phyloP scores from a whole-genome alignment of 768 basidiomycete genomes.

The Psilocybe cyanescens region DNA sequence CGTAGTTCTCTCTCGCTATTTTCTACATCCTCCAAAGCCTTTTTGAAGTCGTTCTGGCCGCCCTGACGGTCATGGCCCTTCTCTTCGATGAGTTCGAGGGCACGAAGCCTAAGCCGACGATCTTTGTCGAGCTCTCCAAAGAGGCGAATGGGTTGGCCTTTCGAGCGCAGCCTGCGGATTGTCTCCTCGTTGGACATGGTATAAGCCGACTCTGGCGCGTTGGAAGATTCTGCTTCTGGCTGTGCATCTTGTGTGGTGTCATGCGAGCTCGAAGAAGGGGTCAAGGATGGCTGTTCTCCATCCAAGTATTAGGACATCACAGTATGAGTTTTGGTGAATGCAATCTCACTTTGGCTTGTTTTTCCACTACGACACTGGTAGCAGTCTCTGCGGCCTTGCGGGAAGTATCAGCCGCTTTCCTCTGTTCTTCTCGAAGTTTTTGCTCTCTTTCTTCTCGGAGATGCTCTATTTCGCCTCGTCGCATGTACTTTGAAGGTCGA shows the following conservation, averaged over 20 bases:
- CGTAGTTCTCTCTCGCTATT: constrained; percentile 70
- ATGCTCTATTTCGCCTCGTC: constrained; percentile 86
- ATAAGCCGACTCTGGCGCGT: constrained; percentile 59
- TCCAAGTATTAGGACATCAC: constrained; percentile 36
- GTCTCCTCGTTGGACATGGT: constrained; percentile 95
- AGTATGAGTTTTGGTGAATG: constrained; percentile 8
- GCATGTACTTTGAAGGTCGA: constrained; percentile 87
- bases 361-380: constrained; percentile 16
- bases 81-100: constrained; percentile 94
- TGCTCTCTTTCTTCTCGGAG: constrained; percentile 55
- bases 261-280: constrained; percentile 44
- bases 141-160: constrained; percentile 92
- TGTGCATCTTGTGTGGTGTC: constrained; percentile 27
- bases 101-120: constrained; percentile 83
- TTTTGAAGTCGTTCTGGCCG: constrained; percentile 95
- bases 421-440: constrained; percentile 38
- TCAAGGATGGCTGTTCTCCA: constrained; percentile 53
- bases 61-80: constrained; percentile 77
- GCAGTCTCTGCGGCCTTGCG: constrained; percentile 27
- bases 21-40: constrained; percentile 86
- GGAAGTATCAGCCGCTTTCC: constrained; percentile 35
- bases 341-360: constrained; percentile 49
- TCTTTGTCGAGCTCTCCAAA: constrained; percentile 98
- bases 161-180: constrained; percentile 82
- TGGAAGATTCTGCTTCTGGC: constrained; percentile 43